Evolutionary conservation across 192 early-diverging fungal genomes (phyloP), one percentile per base, ranked within the genome.

Genomic region (Glomus cerebriforme): DNA sequence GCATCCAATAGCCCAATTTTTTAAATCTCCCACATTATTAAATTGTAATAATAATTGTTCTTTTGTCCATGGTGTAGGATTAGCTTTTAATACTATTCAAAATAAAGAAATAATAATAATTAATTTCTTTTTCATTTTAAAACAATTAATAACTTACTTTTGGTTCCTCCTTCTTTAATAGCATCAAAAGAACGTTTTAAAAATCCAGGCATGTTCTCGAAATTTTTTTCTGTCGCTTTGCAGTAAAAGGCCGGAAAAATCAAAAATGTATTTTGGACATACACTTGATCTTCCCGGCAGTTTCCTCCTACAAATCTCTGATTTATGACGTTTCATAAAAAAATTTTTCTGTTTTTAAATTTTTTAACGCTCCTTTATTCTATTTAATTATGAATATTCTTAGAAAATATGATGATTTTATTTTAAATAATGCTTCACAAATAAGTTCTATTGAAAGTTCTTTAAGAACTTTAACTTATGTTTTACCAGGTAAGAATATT

Each of bases 371-470:
- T 39, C 39, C 17, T 54, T 19, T 54, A 6, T 54, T 32, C 15
- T 29, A 29, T n/a, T 67, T 29, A 67, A 29, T 35, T 67, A 87
- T 90, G 88, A 82, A 86, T 74, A 81, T 91, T 62, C 68, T 93
- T n/a, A 80, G 90, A 75, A 91, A 88, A 73, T 97, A 97, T 86
- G 92, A 95, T 49, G 80, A 89, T 43, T 95, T 96, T 82, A 88
- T 97, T 54, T 85, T 95, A 79, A 89, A 92, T 81, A 96, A 97
- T 86, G 96, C 95, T 2, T 88, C 95, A 26, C 92, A 96, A 82
- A 91, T 99, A 73, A 92, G 90, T 59, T 91, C 91, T 47, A 92
- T 99, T 63, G 97, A 99, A 82, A 93, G 92, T 82, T 89, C 92
- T 8, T 85, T 96, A 17, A 90, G 96, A 7, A 93, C 93, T 39